Percentiles rank a stretch among this genome's conserved stretches.
Conservation (phyloP, 1,284 basidiomycete species). For the Amylostereum areolatum region DNA sequence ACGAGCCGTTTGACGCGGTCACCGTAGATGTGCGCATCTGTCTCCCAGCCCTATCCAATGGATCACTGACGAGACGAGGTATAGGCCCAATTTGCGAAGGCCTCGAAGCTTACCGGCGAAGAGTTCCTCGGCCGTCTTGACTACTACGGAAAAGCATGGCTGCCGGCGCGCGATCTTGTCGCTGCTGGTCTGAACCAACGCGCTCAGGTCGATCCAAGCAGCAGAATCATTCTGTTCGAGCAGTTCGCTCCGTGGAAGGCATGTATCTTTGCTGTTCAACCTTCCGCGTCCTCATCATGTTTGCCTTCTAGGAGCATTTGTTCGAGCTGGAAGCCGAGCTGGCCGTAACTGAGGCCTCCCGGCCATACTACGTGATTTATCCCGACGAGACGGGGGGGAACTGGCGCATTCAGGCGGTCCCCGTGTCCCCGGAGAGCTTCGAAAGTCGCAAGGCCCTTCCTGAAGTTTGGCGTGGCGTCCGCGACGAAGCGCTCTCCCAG, state of each 20-base stretch:
- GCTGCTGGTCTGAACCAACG: constrained; percentile 60
- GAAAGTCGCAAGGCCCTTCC: constrained; percentile 89
- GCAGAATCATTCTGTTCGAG: constrained; percentile 80
- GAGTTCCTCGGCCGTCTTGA: constrained; percentile 83
- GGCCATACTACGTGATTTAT: constrained; percentile 86
- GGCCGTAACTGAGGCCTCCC: constrained; percentile 34
- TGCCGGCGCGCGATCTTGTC: constrained; percentile 87
- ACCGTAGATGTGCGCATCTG: constrained; percentile 55
- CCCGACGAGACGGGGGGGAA: constrained; percentile 75
- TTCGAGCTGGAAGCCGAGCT: constrained; percentile 76
- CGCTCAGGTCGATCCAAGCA: constrained; percentile 60
- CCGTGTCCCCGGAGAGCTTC: constrained; percentile 79
- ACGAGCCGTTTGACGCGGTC: constrained; percentile 59
- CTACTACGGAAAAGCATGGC: constrained; percentile 86
- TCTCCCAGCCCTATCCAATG: background rate
- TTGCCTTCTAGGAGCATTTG: constrained; percentile 72
- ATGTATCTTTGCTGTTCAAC: constrained; percentile 7
- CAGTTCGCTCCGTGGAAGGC: constrained; percentile 88
- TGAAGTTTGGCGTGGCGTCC: constrained; percentile 87
- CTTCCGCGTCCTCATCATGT: background rate
- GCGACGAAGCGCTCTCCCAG: constrained; percentile 78
- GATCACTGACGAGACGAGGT: background rate
- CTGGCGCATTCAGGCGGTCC: constrained; percentile 95
- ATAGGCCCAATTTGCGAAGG: constrained; percentile 72
- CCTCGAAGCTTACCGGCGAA: constrained; percentile 78